A percentile compares a stretch with the other conserved stretches of the same genome.
phyloP scores from a whole-genome alignment of 2,329 filamentous ascomycete species.

The Nannizziopsis barbatae region DNA sequence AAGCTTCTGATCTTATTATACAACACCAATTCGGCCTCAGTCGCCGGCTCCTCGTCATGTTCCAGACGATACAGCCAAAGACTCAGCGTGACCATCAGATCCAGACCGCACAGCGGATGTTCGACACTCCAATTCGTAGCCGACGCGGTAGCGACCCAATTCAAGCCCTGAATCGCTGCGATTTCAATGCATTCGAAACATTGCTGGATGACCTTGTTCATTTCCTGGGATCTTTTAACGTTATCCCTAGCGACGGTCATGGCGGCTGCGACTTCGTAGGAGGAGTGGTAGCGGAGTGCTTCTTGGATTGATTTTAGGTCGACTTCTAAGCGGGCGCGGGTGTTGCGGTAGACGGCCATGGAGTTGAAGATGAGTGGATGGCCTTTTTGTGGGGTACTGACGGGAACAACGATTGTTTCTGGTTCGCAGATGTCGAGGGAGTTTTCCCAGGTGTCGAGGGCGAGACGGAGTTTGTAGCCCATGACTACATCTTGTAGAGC shows the following conservation, averaged over 20 bases:
- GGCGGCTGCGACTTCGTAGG: conserved; percentile 89
- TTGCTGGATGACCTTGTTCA: conserved; percentile 97
- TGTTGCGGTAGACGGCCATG: conserved; percentile 92
- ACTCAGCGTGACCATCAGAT: conserved; percentile 94
- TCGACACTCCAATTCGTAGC: conserved; percentile 99
- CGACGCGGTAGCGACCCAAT: conserved; percentile 95
- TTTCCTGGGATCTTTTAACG: conserved; percentile 88
- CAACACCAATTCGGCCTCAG: conserved; percentile 33
- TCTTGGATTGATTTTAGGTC: conserved; percentile 94
- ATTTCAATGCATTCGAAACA: conserved; percentile 98
- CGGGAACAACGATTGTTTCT: conserved; percentile 73
- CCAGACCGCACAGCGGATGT: conserved; percentile 89
- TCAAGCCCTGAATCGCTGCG: conserved; percentile 82
- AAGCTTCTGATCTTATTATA: conserved; percentile 67
- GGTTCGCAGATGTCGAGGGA: conserved; percentile 88
- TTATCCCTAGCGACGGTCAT: conserved; percentile 92
- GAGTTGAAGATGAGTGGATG: conserved; percentile 97
- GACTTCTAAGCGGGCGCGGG: conserved; percentile 80
- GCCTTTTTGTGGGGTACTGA: conserved; percentile 89
- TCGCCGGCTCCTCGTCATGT: conserved; percentile 75
- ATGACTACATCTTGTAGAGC: conserved; percentile 94
- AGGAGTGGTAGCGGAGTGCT: conserved; percentile 90
- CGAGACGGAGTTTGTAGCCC: conserved; percentile 92
- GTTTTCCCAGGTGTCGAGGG: conserved; percentile 97
- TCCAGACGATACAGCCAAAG: conserved; percentile 98